Base-by-base conservation (phyloP, 2,329 filamentous ascomycete species). In the Neoascochyta sp. region DNA sequence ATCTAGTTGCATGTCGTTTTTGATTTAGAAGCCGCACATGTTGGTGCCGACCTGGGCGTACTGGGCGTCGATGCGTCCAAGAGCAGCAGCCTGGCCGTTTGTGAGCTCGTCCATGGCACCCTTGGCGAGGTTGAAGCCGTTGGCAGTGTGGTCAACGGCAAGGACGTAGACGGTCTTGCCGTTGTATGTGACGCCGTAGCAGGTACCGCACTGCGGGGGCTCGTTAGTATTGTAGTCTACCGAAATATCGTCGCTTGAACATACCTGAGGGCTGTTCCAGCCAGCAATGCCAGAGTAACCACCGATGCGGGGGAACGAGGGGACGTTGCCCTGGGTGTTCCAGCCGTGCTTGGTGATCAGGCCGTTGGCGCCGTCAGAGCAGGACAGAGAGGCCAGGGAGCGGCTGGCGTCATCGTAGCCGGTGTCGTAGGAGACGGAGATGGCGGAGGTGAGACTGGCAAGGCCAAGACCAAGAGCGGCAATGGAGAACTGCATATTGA, bases 291-390 rank as follows among this genome's bases (percentile, higher is more conserved):
- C 71, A 36, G 63, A 62, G 24, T 68, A 66, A 29, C 70, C 71
- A 19, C 71, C 72, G 31, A 75, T 66, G 43, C 63, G 52, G 16
- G 71, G 69, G 60, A 71, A 74, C 14, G 46, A 52, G 9, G 70
- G 65, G 17, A 75, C 49, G 7, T 54, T 45, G 31, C 63, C 66
- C 36, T 72, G 68, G 4, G 64, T 71, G 28, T 56, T 54, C 75
- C 75, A 83, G 47, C 69, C 69, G 64, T 76, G 76, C 50, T 69
- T 73, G 48, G 73, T 78, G 41, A 76, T 75, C 40, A 86, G 71
- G 35, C 82, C 82, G 62, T 85, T 81, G 39, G 41, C 25, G 32
- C 82, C 82, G 53, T 86, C 77, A 17, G 77, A 82, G 74, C 82
- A 87, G 39, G 79, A 59, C 24, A 87, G 71, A 4, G 53, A 59